Evolutionary conservation across 2,329 filamentous ascomycete species (phyloP), one percentile per base, ranked within the genome.

Genomic region (Trichophyton mentagrophytes): DNA sequence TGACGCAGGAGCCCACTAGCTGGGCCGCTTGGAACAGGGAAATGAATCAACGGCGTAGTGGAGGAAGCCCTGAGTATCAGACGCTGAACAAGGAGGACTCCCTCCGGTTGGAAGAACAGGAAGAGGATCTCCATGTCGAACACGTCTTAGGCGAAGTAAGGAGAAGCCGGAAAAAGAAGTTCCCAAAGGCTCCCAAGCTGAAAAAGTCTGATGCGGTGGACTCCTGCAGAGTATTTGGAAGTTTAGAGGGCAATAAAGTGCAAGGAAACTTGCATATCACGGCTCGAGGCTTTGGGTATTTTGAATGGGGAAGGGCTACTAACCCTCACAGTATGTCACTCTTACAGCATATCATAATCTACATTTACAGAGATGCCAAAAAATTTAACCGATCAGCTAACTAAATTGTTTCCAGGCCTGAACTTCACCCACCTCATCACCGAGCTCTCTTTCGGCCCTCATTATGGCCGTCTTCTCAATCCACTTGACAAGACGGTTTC

Each of bases 221-320:
- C 72, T 87, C 88, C 64, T 99, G 93, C 73, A 84, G 93, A 56
- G 85, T 99, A 64, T 99, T 84, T 73, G 93, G 93, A 38, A 95
- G 85, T 68, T 74, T 99, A 72, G 88, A 95, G 66, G 82, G 95
- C 66, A 99, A 99, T 75, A 95, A 95, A 77, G 93, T 99, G 51
- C 92, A 96, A 75, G 93, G 92, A 3, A 92, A 99, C 73, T 97
- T 99, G 71, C 93, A 99, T 72, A 93, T 99, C 69, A 99, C 93
- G 1, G 93, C 93, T 2, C 79, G 90, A 64, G 93, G 93, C 0
- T 92, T 97, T 73, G 93, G 93, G n/a, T 99, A 99, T 74, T 82
- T 84, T 74, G 90, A 91, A 70, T 80, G 84, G 66, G 88, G 86
- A 44, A 78, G 80, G 63, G 91, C 97, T 77, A 76, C 97, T 65